Conservation (phyloP, 352 stramenopile species). For the Phytophthora gonapodyides region DNA sequence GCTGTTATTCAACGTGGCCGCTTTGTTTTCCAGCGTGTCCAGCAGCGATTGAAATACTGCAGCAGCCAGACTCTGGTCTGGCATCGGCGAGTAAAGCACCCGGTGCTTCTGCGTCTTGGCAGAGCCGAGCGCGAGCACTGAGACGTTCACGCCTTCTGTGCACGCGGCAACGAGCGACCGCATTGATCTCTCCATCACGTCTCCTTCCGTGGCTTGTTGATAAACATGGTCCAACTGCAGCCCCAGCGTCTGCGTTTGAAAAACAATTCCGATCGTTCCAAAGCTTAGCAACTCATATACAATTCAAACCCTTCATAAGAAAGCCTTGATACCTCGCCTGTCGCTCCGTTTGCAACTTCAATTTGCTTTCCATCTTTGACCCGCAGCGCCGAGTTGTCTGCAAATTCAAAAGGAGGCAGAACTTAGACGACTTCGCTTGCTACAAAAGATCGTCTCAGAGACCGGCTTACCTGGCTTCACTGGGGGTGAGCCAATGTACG, state of each 20-base stretch:
- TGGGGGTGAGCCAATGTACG: constrained; percentile 23
- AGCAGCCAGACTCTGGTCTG: constrained; percentile 33
- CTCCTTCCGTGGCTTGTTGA: constrained; percentile 41
- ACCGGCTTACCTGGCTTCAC: constrained; percentile 27
- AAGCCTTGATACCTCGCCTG: constrained; percentile 34
- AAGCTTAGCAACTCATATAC: neutral
- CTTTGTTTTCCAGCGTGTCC: constrained; percentile 38
- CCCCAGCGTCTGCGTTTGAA: constrained; percentile 22
- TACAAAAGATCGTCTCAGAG: neutral
- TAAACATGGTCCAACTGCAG: constrained; percentile 50
- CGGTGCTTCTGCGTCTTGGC: constrained; percentile 39
- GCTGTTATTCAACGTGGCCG: constrained; percentile 19
- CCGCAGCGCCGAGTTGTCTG: constrained; percentile 44
- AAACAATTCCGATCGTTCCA: neutral
- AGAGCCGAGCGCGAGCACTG: constrained; percentile 50
- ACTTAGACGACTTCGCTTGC: too few relatives aligned
- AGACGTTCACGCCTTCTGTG: constrained; percentile 59
- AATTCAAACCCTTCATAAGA: neutral
- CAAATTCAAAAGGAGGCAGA: too few relatives aligned
- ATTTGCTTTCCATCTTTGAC: constrained; percentile 53
- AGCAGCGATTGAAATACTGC: constrained; percentile 45
- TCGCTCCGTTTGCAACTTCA: constrained; percentile 33
- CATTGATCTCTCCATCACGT: constrained; percentile 55
- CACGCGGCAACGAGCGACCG: constrained; percentile 44
- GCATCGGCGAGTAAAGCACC: constrained; percentile 44